phyloP scores from a whole-genome alignment of 1,139 yeast genomes.

The Suhomyces panamericanus region DNA sequence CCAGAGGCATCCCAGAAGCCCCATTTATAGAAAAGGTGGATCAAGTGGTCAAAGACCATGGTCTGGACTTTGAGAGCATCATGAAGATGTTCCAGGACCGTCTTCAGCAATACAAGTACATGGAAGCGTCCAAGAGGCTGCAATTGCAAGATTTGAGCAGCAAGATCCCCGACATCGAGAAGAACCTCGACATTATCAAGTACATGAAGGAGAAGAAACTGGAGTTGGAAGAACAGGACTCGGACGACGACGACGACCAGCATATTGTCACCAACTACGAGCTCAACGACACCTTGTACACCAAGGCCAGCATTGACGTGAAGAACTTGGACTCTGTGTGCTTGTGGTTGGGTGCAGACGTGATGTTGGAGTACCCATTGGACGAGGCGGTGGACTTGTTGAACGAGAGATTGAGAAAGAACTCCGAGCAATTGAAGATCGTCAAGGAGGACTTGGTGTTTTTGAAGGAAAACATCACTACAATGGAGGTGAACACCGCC shows the following conservation, averaged over 20 bases:
- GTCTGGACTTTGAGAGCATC: slow-evolving; percentile 65
- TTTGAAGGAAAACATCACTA: slow-evolving; percentile 88
- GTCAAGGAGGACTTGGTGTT: slow-evolving; percentile 87
- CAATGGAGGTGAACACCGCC: slow-evolving; percentile 97
- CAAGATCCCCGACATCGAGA: slow-evolving; percentile 88
- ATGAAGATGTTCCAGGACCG: slow-evolving; percentile 77
- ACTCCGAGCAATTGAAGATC: slow-evolving; percentile 55
- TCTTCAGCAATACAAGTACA: slow-evolving; percentile 77
- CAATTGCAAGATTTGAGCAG: slow-evolving; percentile 65
- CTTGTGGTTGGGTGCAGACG: slow-evolving; percentile 96
- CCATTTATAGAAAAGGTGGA: slow-evolving; percentile 89
- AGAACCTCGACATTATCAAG: slow-evolving; percentile 72
- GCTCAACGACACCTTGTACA: slow-evolving; percentile 86
- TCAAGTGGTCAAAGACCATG: slow-evolving; percentile 63
- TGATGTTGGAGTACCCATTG: slow-evolving; percentile 92
- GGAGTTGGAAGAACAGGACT: slow-evolving; percentile 25
- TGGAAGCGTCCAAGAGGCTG: slow-evolving; percentile 78
- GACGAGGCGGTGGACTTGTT: slow-evolving; percentile 81
- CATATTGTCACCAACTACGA: slow-evolving; percentile 75
- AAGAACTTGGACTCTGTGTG: slow-evolving; percentile 55
- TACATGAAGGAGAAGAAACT: slow-evolving; percentile 53
- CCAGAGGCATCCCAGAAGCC: slow-evolving; percentile 96
- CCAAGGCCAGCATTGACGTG: slow-evolving; percentile 71
- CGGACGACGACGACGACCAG: slow-evolving; percentile 27
- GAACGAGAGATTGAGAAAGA: slow-evolving; percentile 59